Conservation (phyloP, 805 yeast genomes). For the Blastobotrys mokoenaii region DNA sequence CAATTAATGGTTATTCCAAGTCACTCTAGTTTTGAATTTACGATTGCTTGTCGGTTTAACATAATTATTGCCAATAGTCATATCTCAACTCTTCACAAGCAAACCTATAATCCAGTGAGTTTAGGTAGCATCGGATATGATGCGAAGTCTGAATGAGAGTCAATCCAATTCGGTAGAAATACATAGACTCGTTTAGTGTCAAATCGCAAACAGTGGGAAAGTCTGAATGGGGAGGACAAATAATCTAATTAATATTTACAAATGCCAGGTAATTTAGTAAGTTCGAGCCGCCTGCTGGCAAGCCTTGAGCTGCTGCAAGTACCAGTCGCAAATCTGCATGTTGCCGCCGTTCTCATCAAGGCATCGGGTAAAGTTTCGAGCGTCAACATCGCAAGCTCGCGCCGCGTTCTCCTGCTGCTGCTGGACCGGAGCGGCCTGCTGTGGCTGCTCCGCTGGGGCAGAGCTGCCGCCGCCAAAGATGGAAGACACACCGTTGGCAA, state of each 20-base stretch:
- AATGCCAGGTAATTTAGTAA: conserved; percentile 42
- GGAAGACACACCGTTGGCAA: conserved; percentile 89
- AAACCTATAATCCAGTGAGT: too few relatives aligned
- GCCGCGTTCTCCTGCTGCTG: conserved; percentile 37
- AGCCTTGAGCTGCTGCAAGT: conserved; percentile 93
- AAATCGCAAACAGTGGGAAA: too few relatives aligned
- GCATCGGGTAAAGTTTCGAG: conserved; percentile 92
- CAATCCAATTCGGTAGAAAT: too few relatives aligned
- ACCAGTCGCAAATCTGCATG: conserved; percentile 95
- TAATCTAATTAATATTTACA: conserved; percentile 2
- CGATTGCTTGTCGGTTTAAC: too few relatives aligned
- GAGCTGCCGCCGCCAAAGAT: conserved; percentile 77
- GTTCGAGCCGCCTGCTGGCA: conserved; percentile 90
- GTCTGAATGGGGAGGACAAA: too few relatives aligned
- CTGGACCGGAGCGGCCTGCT: conserved; percentile 33
- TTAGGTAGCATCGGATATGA: too few relatives aligned
- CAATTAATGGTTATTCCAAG: too few relatives aligned
- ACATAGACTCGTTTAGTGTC: too few relatives aligned
- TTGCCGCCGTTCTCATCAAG: conserved; percentile 89
- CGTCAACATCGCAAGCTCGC: conserved; percentile 79
- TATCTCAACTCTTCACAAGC: too few relatives aligned
- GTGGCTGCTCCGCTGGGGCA: conserved; percentile 41
- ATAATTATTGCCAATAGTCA: too few relatives aligned
- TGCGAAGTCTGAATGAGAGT: too few relatives aligned
- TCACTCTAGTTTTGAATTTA: too few relatives aligned